Evolutionary conservation across 768 basidiomycete genomes (phyloP).

Genomic region (Tephrocybe sp.): DNA sequence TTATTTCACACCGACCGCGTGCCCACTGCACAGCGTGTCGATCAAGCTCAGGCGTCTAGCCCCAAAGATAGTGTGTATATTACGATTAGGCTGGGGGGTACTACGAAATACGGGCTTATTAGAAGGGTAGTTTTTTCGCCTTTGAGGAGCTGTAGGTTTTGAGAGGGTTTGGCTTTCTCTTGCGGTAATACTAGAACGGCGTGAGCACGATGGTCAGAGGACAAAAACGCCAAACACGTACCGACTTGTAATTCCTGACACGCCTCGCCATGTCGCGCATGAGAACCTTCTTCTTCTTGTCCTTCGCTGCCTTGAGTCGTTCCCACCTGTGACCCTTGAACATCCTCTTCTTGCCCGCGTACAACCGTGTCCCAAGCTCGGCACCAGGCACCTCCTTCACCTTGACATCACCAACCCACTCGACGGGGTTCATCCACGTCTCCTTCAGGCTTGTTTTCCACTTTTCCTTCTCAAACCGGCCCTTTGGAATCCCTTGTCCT

Average conservation of each 20-base stretch:
- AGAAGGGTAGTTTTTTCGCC: slow-evolving; percentile 61
- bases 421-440: slow-evolving; percentile 31
- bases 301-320: slow-evolving; percentile 46
- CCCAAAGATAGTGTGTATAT: not conserved
- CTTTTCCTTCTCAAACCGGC: slow-evolving; percentile 3
- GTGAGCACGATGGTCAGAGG: slow-evolving; percentile 1
- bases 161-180: slow-evolving; percentile 57
- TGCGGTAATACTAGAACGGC: slow-evolving; percentile 41
- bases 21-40: no score
- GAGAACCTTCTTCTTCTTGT: slow-evolving; percentile 48
- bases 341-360: slow-evolving; percentile 78
- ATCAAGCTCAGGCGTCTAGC: no score
- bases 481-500: slow-evolving; percentile 7
- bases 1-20: no score
- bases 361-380: slow-evolving; percentile 61
- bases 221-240: slow-evolving; percentile 28
- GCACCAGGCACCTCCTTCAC: slow-evolving; percentile 44
- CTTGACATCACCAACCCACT: slow-evolving; percentile 45
- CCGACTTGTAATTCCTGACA: slow-evolving; percentile 63
- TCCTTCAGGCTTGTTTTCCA: slow-evolving; percentile 11
- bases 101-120: slow-evolving; percentile 18
- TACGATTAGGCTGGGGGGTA: not conserved
- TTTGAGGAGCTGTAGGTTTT: slow-evolving; percentile 46
- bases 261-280: slow-evolving; percentile 71
- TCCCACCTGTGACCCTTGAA: slow-evolving; percentile 95